Base-by-base conservation (phyloP, 75 land plant species). In the Larix kaempferi region DNA sequence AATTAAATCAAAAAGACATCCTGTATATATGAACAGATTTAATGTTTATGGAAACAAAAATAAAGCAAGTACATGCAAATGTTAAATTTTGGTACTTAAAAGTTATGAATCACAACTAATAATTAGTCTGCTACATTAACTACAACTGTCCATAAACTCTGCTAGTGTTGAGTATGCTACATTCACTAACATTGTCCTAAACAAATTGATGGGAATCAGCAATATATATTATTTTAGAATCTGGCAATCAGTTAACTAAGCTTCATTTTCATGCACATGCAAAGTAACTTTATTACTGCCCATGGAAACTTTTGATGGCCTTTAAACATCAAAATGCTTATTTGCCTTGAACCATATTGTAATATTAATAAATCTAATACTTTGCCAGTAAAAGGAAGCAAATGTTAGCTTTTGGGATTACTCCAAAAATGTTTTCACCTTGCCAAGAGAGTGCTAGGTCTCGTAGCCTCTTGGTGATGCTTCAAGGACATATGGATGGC, bases 161-260 rank as follows among this genome's bases (percentile, higher is more conserved):
- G 12, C 54, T 10, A 49, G 10, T 49, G 11, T 49, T 49, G 54
- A 49, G 54, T 10, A 49, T 49, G 12, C 2, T 49, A 49, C 54
- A 37, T 69, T 69, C n/a, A 69, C 73, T n/a, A 62, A 27, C 65
- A 62, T 62, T n/a, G 41, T 39, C 41, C 69, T 49, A 49, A 65
- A 17, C 17, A 17, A 33, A 16, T 65, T 17, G 39, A 29, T 21
- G 37, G 17, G 10, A 2, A 69, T 22, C 19, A 8, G 39, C 33
- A 22, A 39, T 1, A n/a, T 21, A 41, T 69, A 44, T 21, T 41
- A 39, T 4, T 69, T 69, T 41, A n/a, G 3, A 37, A 69, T 10
- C 41, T 23, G 19, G 10, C 4, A 69, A 41, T n/a, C 13, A 17
- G 41, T 41, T 44, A 41, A 10, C 17, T 69, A 0, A 19, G 35